Percentiles rank a stretch among this genome's conserved stretches.
phyloP scores from a whole-genome alignment of 495 filamentous ascomycete genomes.

The Aspergillus incahuasiensis region DNA sequence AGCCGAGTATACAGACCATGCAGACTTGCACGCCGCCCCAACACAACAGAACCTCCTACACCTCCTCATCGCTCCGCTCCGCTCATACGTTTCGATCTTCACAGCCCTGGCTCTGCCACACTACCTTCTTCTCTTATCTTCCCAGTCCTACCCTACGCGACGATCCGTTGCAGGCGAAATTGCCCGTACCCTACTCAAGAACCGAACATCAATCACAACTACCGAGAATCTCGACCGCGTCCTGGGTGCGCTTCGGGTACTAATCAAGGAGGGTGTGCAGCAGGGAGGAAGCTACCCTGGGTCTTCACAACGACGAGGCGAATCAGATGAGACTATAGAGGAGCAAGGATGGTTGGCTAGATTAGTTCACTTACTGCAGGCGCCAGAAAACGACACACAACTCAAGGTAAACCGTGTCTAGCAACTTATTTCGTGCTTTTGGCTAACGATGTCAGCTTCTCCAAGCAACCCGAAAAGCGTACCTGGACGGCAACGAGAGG shows the following conservation, averaged over 20 bases:
- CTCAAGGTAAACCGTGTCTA: constrained; percentile 55
- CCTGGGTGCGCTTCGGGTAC: constrained; percentile 76
- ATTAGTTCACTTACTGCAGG: constrained; percentile 81
- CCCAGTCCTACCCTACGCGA: constrained; percentile 90
- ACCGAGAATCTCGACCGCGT: constrained; percentile 81
- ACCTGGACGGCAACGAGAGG: constrained; percentile 87
- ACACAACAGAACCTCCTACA: constrained; percentile 85
- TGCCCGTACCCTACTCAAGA: constrained; percentile 69
- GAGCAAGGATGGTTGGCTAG: constrained; percentile 96
- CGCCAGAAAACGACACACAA: constrained; percentile 84
- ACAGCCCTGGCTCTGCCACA: constrained; percentile 87
- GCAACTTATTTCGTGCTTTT: not conserved
- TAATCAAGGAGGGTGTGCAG: constrained; percentile 90
- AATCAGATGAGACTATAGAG: constrained; percentile 94
- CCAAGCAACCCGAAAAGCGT: constrained; percentile 82
- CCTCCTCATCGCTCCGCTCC: constrained; percentile 81
- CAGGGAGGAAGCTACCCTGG: constrained; percentile 80
- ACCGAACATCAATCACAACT: constrained; percentile 71
- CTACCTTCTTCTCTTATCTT: constrained; percentile 82
- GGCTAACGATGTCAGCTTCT: constrained; percentile 55
- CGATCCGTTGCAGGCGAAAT: constrained; percentile 87
- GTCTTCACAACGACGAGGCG: constrained; percentile 57
- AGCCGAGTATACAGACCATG: constrained; percentile 82
- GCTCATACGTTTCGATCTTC: constrained; percentile 87
- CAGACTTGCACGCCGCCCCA: constrained; percentile 83